Percentiles rank a stretch among this genome's conserved stretches.
Conservation (phyloP, 352 stramenopile species). For the Phytopythium vexans region DNA sequence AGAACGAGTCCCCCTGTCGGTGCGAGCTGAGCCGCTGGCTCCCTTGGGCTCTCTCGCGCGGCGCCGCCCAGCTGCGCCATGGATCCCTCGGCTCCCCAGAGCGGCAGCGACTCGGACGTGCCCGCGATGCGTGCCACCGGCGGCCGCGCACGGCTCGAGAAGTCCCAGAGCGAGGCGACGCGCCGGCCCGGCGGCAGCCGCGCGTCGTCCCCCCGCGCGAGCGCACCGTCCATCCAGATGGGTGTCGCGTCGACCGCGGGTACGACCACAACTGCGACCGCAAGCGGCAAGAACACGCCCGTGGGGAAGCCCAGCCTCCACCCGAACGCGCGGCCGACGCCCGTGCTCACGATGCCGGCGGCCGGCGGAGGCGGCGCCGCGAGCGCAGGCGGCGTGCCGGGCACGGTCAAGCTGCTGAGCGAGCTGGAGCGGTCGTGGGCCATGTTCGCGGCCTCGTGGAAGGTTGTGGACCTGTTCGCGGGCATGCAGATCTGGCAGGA, state of each 20-base stretch:
- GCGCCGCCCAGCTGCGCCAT: neutral
- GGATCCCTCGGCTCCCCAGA: neutral
- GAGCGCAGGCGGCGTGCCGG: constrained; percentile 27
- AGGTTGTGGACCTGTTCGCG: constrained; percentile 62
- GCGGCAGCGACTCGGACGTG: neutral
- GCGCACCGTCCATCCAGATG: constrained; percentile 3
- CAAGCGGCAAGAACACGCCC: neutral
- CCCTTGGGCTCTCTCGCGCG: neutral
- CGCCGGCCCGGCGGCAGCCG: too few relatives aligned
- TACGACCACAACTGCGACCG: constrained; percentile 4
- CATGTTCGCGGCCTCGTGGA: constrained; percentile 69
- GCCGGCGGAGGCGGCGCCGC: constrained; percentile 10
- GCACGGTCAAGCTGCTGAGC: constrained; percentile 64
- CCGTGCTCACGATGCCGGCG: constrained; percentile 2
- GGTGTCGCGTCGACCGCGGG: constrained; percentile 2
- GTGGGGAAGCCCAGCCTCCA: constrained; percentile 11
- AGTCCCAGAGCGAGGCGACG: constrained; percentile 3
- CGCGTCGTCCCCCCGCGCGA: neutral
- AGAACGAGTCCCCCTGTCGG: neutral
- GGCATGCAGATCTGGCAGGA: constrained; percentile 73
- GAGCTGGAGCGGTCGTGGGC: constrained; percentile 69
- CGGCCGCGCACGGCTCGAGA: constrained; percentile 1
- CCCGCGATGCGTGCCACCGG: neutral
- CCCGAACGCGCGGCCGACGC: constrained; percentile 4
- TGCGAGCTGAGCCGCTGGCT: neutral